Evolutionary conservation across 2,329 filamentous ascomycete species (phyloP).

Genomic region (Cordyceps cateniannulata): DNA sequence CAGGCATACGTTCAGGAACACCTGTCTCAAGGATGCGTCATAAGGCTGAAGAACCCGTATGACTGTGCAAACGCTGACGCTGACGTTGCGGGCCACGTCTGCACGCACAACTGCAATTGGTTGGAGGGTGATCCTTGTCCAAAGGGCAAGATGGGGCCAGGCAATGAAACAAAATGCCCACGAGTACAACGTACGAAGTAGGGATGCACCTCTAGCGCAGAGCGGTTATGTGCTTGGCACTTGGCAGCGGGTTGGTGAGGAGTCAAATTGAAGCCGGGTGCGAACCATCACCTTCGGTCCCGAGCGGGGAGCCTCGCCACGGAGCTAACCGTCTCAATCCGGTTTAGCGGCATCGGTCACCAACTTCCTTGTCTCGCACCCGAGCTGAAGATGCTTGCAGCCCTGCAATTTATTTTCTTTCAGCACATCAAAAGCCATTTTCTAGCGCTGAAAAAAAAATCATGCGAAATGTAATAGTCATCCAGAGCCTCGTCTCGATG

Average conservation of each 20-base stretch:
- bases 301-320: slow-evolving; percentile 12
- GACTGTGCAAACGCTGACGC: neutral
- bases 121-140: neutral
- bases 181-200: no score
- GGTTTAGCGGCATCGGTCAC: slow-evolving; percentile 17
- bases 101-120: neutral
- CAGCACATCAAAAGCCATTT: neutral
- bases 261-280: slow-evolving; percentile 4
- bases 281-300: slow-evolving; percentile 17
- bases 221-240: neutral
- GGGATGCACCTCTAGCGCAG: neutral
- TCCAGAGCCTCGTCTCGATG: neutral
- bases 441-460: neutral
- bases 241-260: neutral
- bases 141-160: no score
- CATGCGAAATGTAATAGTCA: neutral
- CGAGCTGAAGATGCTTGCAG: slow-evolving; percentile 7
- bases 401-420: neutral
- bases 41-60: slow-evolving; percentile 2
- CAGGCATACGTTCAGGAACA: neutral
- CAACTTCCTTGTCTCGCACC: slow-evolving; percentile 14
- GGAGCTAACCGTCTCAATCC: neutral
- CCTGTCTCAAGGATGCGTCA: neutral
- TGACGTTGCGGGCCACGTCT: neutral
- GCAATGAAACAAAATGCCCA: no score